Conservation (phyloP, 2,329 filamentous ascomycete genomes). For the Dactylonectria macrodidyma region DNA sequence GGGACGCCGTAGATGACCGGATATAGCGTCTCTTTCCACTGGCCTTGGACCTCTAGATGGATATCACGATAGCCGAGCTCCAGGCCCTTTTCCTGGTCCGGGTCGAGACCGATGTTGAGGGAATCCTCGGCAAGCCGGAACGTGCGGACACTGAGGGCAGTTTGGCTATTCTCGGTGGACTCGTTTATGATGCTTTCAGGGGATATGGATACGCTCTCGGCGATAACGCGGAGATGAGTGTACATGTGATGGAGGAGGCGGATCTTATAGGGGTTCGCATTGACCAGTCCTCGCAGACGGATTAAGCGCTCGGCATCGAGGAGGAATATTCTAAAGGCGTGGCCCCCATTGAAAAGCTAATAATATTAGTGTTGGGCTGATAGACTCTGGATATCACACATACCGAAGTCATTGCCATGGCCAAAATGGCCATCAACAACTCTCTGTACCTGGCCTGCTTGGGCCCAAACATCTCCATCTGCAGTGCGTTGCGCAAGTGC, state of each 20-base stretch:
- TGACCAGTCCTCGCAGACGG: slow-evolving; percentile 52
- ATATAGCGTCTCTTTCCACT: slow-evolving; percentile 58
- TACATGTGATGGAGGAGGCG: slow-evolving; percentile 64
- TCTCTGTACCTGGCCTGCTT: slow-evolving; percentile 60
- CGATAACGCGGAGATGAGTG: slow-evolving; percentile 60
- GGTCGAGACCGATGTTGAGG: slow-evolving; percentile 48
- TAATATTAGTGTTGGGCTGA: background rate
- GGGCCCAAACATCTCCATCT: slow-evolving; percentile 49
- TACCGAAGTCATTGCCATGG: slow-evolving; percentile 45
- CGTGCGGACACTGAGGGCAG: slow-evolving; percentile 34
- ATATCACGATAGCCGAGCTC: slow-evolving; percentile 61
- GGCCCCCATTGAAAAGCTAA: slow-evolving; percentile 38
- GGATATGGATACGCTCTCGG: slow-evolving; percentile 56
- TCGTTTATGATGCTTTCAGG: slow-evolving; percentile 19
- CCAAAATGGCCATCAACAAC: slow-evolving; percentile 60
- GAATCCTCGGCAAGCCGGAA: slow-evolving; percentile 49
- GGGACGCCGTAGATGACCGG: slow-evolving; percentile 62
- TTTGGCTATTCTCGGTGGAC: background rate
- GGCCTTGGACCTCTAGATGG: slow-evolving; percentile 57
- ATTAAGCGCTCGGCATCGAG: slow-evolving; percentile 62
- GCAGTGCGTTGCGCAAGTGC: slow-evolving; percentile 52
- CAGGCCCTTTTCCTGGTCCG: slow-evolving; percentile 48
- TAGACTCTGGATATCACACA: rapidly evolving
- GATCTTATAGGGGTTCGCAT: slow-evolving; percentile 57
- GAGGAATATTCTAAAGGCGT: slow-evolving; percentile 45